A percentile compares a stretch with the other conserved stretches of the same genome.
phyloP scores from a whole-genome alignment of 169 alveolate genomes.

The Plasmodium relictum region DNA sequence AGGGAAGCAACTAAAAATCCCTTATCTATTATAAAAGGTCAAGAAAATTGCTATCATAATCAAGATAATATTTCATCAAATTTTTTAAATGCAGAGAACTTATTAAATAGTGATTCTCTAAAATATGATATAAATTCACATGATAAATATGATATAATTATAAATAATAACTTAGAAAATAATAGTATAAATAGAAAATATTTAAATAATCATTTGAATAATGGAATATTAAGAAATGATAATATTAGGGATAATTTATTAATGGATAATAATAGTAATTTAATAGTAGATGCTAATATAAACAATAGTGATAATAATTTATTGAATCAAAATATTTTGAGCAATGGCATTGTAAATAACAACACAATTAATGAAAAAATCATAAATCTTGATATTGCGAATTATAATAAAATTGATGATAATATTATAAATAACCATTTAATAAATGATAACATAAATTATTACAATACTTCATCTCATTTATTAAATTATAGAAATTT shows the following conservation, averaged over 20 bases:
- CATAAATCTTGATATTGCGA: not conserved
- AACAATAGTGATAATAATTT: not conserved
- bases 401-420: not conserved
- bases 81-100: not conserved
- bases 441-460: constrained; percentile 5
- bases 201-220: not conserved
- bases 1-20: not conserved
- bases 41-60: not conserved
- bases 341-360: not conserved
- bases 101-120: not conserved
- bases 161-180: not conserved
- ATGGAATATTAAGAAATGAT: not conserved
- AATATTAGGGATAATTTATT: not conserved
- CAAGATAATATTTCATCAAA: not conserved
- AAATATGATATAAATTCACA: not conserved
- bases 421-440: not conserved
- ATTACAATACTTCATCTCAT: not conserved
- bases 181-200: not conserved
- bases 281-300: not conserved
- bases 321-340: not conserved
- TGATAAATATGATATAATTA: not conserved
- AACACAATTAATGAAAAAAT: not conserved
- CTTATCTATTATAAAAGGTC: not conserved
- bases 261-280: not conserved
- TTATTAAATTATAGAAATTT: not conserved